These are phyloP conservation scores for Trichosporon inkin DNA, from an alignment of 1,284 basidiomycete genomes.

Conservation along the genomic window DNA sequence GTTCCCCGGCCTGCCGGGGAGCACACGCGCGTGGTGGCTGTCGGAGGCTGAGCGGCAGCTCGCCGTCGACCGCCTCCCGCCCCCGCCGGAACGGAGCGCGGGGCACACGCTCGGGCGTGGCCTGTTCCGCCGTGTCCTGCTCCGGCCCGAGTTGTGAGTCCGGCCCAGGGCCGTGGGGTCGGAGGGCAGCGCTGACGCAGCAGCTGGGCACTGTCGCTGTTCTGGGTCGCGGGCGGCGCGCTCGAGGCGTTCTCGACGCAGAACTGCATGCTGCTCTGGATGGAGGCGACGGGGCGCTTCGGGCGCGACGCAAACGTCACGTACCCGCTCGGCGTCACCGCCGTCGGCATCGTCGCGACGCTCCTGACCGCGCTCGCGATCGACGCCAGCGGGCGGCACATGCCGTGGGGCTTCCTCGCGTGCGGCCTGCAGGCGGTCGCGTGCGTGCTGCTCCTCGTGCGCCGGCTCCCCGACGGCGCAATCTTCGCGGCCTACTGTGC, in stretches of 20 bases:
- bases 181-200: not conserved
- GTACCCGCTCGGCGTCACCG: conserved; percentile 14
- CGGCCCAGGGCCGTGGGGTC: not conserved
- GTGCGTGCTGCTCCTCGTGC: conserved; percentile 5
- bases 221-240: conserved; percentile 16
- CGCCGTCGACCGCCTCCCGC: conserved; percentile 16
- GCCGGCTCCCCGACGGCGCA: not conserved
- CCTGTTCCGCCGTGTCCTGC: conserved; percentile 9
- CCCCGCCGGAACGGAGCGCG: conserved; percentile 8
- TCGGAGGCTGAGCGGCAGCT: conserved; percentile 13
- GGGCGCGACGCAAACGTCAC: conserved; percentile 10
- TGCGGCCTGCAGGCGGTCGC: conserved; percentile 9
- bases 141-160: conserved; percentile 14
- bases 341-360: conserved; percentile 9
- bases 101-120: conserved; percentile 10
- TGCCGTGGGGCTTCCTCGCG: conserved; percentile 7
- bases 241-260: conserved; percentile 16
- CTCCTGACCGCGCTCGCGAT: conserved; percentile 7
- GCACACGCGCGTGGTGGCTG: conserved; percentile 14
- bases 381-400: conserved; percentile 4
- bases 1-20: conserved; percentile 18
- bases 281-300: conserved; percentile 12
- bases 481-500: conserved; percentile 8
- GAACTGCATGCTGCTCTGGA: conserved; percentile 15
- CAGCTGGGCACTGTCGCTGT: conserved; percentile 14